These are phyloP conservation scores for Boletus nobilissimus DNA, from an alignment of 1,284 basidiomycete species.

Conservation along the genomic window DNA sequence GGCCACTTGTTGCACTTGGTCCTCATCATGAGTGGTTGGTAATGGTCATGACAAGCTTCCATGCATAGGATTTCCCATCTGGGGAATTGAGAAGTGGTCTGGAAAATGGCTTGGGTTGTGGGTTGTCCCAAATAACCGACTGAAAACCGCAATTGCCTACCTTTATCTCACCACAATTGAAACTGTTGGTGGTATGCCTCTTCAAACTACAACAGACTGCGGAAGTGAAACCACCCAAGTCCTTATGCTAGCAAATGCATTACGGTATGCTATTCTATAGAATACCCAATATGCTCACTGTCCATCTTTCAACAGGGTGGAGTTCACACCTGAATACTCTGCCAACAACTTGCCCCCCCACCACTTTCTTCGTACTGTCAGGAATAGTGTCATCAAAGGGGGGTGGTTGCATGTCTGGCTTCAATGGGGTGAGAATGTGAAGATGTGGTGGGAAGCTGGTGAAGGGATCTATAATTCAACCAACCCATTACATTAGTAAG, in stretches of 20 bases:
- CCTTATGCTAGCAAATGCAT: neutral
- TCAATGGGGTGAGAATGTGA: neutral
- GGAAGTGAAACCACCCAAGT: neutral
- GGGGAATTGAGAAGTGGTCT: neutral
- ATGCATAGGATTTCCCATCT: neutral
- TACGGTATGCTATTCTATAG: neutral
- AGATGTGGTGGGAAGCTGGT: neutral
- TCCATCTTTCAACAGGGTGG: neutral
- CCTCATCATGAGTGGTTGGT: neutral
- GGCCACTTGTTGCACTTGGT: neutral
- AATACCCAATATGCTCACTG: neutral
- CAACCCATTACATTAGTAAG: neutral
- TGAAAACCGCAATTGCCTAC: neutral
- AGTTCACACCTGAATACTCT: neutral
- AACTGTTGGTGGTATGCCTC: neutral
- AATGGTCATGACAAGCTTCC: neutral
- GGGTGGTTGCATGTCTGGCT: neutral
- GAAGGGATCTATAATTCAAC: neutral
- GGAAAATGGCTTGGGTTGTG: slow-evolving; percentile 5
- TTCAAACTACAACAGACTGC: neutral
- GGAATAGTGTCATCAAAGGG: neutral
- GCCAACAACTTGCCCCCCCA: neutral
- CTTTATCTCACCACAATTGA: neutral
- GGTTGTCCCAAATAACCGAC: neutral
- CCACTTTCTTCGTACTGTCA: neutral